Base-by-base conservation (phyloP, 2,329 filamentous ascomycete species). In the Cryphonectria carpinicola region DNA sequence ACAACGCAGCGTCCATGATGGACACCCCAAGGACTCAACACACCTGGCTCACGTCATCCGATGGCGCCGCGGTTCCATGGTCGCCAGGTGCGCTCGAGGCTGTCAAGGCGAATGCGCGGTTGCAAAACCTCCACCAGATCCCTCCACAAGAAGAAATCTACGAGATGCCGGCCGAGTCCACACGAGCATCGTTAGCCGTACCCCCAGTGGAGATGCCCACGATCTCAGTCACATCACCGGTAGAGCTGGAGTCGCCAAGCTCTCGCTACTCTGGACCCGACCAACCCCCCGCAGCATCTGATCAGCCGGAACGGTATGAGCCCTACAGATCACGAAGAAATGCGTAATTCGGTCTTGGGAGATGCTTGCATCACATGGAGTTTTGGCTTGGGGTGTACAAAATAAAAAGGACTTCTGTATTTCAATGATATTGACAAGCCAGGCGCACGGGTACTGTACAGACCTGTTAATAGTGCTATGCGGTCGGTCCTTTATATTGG, bases 141-240 rank as follows among this genome's bases (percentile, higher is more conserved):
- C 72, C 75, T 65, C 62, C 75, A 17, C 54, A 22, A 6, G 32
- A 66, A 19, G 73, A 72, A 37, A 67, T 74, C 0, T 70, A 60
- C 17, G 75, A 76, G 63, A 70, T 74, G 65, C 35, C 65, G 17
- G 72, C 62, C 43, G 62, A 69, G 28, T n/a, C 65, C 22, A 32
- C 65, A 17, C 65, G 63, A 17, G 7, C 62, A 22, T 49, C 65
- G 28, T 17, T 54, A 37, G 72, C 68, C 32, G 60, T 46, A 1
- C 32, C 60, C 43, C 74, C 75, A 1, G 75, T 73, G 14, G 78
- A 79, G 72, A 77, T 80, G 74, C 76, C 76, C 0, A 74, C 74
- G 11, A 72, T 73, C 17, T 73, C 74, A 1, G 66, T 75, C 4
- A 70, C 49, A 43, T 65, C 68, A 25, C 69, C 68, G 32, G 62